A percentile compares a stretch with the other conserved stretches of the same genome.
phyloP scores from a whole-genome alignment of 2,329 filamentous ascomycete genomes.

The Claviceps monticola region DNA sequence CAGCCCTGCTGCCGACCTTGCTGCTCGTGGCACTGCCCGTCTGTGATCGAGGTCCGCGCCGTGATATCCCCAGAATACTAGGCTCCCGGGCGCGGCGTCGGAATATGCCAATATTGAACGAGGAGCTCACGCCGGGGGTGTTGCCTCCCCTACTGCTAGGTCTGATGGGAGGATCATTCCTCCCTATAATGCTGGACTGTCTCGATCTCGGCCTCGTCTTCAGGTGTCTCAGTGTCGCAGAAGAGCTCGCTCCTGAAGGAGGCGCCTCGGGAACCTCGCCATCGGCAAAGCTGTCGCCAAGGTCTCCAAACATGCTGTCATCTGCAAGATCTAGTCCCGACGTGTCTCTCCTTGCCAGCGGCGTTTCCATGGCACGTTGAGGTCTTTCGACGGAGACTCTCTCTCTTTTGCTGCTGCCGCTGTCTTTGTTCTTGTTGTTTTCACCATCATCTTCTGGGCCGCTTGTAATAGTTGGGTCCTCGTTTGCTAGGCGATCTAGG shows the following conservation, averaged over 20 bases:
- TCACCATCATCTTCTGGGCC: constrained; percentile 11
- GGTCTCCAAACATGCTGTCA: constrained; percentile 31
- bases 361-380: constrained; percentile 21
- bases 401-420: constrained; percentile 12
- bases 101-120: constrained; percentile 44
- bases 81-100: constrained; percentile 43
- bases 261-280: constrained; percentile 20
- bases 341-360: constrained; percentile 24
- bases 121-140: constrained; percentile 34
- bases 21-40: constrained; percentile 8
- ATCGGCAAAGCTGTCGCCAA: constrained; percentile 29
- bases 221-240: constrained; percentile 32
- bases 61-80: constrained; percentile 43
- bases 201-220: constrained; percentile 26
- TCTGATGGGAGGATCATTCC: constrained; percentile 36
- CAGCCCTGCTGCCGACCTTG: constrained; percentile 10
- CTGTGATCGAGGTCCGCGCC: constrained; percentile 24
- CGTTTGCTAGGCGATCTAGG: constrained; percentile 20
- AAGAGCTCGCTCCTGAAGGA: constrained; percentile 30
- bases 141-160: constrained; percentile 36
- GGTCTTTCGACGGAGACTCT: constrained; percentile 22
- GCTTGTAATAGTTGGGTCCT: constrained; percentile 18
- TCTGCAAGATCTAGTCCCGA: constrained; percentile 36
- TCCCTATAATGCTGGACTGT: constrained; percentile 36
- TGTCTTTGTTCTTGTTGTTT: no score